Conservation (phyloP, 176 grass and related monocot genomes). For the Triticum turgidum region DNA sequence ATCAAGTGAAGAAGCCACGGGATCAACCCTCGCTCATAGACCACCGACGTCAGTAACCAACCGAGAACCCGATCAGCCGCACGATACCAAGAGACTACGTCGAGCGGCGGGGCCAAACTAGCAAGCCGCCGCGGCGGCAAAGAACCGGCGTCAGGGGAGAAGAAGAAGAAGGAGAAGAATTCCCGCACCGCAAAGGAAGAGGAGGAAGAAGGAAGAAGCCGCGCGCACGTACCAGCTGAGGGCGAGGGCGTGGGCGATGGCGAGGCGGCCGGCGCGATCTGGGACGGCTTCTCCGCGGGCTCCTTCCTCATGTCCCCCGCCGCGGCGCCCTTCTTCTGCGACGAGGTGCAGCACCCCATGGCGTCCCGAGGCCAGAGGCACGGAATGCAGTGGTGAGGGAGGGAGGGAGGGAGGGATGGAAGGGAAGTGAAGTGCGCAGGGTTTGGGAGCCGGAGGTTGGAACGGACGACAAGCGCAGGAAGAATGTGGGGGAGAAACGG, state of each 20-base stretch:
- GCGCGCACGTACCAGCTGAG: slow-evolving; percentile 7
- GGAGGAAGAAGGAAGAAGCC: not conserved
- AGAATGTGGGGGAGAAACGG: not conserved
- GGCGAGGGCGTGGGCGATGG: not conserved
- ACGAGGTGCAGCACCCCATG: slow-evolving; percentile 44
- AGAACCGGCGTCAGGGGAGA: not conserved
- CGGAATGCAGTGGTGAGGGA: not conserved
- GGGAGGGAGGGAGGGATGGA: not conserved
- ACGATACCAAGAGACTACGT: not conserved
- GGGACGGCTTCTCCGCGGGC: slow-evolving; percentile 7
- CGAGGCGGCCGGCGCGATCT: slow-evolving; percentile 16
- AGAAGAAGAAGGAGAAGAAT: not conserved
- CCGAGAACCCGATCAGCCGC: slow-evolving; percentile 15
- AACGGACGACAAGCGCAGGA: not conserved
- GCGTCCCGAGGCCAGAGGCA: not conserved
- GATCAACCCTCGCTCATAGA: slow-evolving; percentile 5
- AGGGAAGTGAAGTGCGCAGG: not conserved
- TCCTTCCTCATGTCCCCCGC: not conserved
- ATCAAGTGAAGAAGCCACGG: not conserved
- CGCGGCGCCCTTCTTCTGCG: not conserved
- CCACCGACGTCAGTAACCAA: not conserved
- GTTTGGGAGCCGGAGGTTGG: not conserved
- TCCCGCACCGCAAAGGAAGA: not conserved
- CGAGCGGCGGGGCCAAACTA: slow-evolving; percentile 6
- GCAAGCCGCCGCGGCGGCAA: not conserved